Evolutionary conservation across 208 protist species (phyloP).

Genomic region (Leishmania arabica): DNA sequence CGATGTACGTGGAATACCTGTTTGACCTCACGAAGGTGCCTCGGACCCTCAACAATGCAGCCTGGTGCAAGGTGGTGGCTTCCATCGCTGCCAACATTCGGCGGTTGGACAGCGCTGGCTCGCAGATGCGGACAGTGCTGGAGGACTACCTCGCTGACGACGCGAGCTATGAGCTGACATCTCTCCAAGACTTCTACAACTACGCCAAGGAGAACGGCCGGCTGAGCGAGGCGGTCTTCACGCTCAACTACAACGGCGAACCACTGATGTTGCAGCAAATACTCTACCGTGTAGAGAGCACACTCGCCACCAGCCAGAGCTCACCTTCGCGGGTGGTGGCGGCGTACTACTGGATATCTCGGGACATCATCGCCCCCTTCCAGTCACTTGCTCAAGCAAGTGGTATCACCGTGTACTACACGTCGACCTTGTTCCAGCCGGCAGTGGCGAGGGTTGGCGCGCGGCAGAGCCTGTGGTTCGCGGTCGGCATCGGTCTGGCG

Average conservation of each 20-base stretch:
- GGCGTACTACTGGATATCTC: constrained; percentile 27
- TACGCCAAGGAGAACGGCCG: constrained; percentile 25
- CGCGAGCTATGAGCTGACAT: neutral
- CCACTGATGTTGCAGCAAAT: constrained; percentile 20
- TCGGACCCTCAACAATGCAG: neutral
- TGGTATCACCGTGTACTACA: constrained; percentile 19
- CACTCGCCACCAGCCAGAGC: constrained; percentile 14
- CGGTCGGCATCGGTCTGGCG: constrained; percentile 45
- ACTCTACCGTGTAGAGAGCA: constrained; percentile 23
- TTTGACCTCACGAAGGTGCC: constrained; percentile 30
- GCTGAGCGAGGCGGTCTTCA: constrained; percentile 34
- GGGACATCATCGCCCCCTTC: constrained; percentile 3
- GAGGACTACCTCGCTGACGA: constrained; percentile 33
- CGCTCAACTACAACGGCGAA: neutral
- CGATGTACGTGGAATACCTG: constrained; percentile 39
- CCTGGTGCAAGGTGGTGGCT: constrained; percentile 15
- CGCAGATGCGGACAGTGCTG: constrained; percentile 19
- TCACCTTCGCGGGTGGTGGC: constrained; percentile 1
- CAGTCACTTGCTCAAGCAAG: neutral
- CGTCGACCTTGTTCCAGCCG: constrained; percentile 29
- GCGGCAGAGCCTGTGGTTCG: constrained; percentile 45
- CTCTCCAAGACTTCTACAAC: constrained; percentile 25
- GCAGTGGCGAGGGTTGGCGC: constrained; percentile 34
- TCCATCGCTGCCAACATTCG: constrained; percentile 6
- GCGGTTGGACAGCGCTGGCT: constrained; percentile 2